Percentiles rank a stretch among this genome's conserved stretches.
phyloP scores from a whole-genome alignment of 352 stramenopile genomes.

The Aphanomyces stellatus region DNA sequence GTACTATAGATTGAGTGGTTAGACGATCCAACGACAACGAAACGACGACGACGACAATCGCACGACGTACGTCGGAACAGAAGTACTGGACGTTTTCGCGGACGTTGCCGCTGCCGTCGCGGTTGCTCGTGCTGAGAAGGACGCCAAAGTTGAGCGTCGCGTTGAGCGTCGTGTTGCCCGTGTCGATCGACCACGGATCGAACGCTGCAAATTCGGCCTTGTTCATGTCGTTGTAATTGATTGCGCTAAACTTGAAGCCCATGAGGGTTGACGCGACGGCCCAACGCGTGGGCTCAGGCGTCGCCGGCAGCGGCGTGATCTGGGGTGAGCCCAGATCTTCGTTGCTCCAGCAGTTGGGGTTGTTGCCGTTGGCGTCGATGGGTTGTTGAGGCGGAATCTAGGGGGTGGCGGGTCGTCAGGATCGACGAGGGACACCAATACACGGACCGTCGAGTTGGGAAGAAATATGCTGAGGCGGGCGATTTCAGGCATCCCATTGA shows the following conservation, averaged over 20 bases:
- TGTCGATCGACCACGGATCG: neutral
- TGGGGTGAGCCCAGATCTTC: neutral
- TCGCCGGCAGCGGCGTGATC: slow-evolving; percentile 4
- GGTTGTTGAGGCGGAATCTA: neutral
- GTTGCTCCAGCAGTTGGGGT: neutral
- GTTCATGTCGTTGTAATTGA: slow-evolving; percentile 9
- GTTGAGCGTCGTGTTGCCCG: neutral
- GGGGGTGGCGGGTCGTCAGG: too few relatives aligned
- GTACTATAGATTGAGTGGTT: neutral
- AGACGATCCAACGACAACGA: too few relatives aligned
- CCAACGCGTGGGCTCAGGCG: neutral
- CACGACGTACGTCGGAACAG: slow-evolving; percentile 1
- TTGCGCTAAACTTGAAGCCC: neutral
- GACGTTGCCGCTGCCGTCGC: neutral
- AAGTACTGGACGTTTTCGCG: slow-evolving; percentile 1
- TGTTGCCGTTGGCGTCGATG: neutral
- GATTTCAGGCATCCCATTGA: too few relatives aligned
- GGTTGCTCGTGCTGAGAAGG: slow-evolving; percentile 5
- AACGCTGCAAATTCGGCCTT: slow-evolving; percentile 8
- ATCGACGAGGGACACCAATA: too few relatives aligned
- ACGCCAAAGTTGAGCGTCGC: slow-evolving; percentile 9
- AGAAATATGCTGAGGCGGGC: slow-evolving; percentile 1
- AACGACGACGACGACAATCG: neutral
- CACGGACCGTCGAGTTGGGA: neutral
- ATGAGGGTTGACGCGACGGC: neutral